Evolutionary conservation across 352 stramenopile species (phyloP).

Genomic region (Phytophthora megakarya): DNA sequence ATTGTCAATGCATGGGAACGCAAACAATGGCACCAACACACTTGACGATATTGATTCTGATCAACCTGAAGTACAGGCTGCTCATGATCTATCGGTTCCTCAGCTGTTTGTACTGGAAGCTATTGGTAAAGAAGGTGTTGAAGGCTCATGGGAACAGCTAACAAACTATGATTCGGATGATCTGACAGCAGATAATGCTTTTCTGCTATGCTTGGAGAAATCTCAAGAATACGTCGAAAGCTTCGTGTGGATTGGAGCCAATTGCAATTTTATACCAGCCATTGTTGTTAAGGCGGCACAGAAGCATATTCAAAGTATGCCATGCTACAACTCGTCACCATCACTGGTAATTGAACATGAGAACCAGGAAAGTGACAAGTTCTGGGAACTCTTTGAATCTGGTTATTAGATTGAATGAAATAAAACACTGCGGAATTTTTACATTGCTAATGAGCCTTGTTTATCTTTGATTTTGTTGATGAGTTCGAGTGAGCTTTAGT

Average conservation of each 20-base stretch:
- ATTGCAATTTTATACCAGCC: conserved; percentile 10
- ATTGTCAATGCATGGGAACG: conserved; percentile 1
- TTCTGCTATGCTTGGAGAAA: conserved; percentile 39
- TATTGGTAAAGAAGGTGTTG: conserved; percentile 1
- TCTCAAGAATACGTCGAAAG: background rate
- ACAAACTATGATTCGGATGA: conserved; percentile 73
- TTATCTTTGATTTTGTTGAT: conserved; percentile 25
- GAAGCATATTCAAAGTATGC: conserved; percentile 8
- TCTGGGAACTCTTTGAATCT: conserved; percentile 64
- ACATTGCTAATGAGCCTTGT: conserved; percentile 20
- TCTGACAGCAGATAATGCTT: conserved; percentile 35
- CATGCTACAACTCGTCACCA: background rate
- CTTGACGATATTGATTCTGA: background rate
- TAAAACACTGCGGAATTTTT: background rate
- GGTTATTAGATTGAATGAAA: conserved; percentile 49
- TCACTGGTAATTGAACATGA: conserved; percentile 34
- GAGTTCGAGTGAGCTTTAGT: conserved; percentile 13
- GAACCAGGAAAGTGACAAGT: conserved; percentile 52
- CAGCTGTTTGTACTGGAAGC: conserved; percentile 50
- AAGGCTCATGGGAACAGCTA: conserved; percentile 49
- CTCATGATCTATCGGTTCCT: conserved; percentile 8
- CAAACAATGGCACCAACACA: background rate
- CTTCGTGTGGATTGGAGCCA: conserved; percentile 53
- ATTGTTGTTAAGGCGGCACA: conserved; percentile 26
- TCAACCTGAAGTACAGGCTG: background rate